Percentiles rank a stretch among this genome's conserved stretches.
Evolutionary conservation across 805 yeast species (phyloP).

Genomic region (Cyberlindnera americana): DNA sequence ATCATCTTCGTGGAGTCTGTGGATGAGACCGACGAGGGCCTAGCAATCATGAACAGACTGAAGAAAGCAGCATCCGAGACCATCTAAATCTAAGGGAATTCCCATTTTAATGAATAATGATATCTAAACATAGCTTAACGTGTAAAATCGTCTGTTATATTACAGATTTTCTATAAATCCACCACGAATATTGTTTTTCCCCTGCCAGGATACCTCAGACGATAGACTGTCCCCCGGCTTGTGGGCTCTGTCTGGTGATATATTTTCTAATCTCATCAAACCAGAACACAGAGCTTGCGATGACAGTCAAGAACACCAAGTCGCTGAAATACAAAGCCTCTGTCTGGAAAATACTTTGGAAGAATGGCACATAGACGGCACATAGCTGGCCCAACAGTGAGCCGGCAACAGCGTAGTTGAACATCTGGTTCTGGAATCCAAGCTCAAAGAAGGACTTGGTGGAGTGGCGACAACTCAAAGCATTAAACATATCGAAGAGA

Average conservation of each 20-base stretch:
- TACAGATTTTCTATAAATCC: too few relatives aligned
- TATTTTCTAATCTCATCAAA: slow-evolving; percentile 81
- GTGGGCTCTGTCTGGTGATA: slow-evolving; percentile 12
- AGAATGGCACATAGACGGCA: slow-evolving; percentile 90
- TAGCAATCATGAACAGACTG: slow-evolving; percentile 92
- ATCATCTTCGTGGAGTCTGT: slow-evolving; percentile 83
- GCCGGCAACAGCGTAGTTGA: slow-evolving; percentile 86
- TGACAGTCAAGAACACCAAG: slow-evolving; percentile 51
- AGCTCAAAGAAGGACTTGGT: slow-evolving; percentile 78
- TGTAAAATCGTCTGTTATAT: too few relatives aligned
- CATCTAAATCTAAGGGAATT: slow-evolving; percentile 28
- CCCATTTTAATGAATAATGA: slow-evolving; percentile 5
- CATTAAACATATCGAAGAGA: slow-evolving; percentile 94
- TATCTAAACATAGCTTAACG: too few relatives aligned
- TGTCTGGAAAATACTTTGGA: slow-evolving; percentile 91
- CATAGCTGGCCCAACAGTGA: slow-evolving; percentile 87
- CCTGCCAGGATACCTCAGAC: too few relatives aligned
- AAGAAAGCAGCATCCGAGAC: slow-evolving; percentile 73
- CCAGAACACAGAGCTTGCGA: slow-evolving; percentile 80
- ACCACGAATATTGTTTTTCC: too few relatives aligned
- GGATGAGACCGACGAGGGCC: slow-evolving; percentile 70
- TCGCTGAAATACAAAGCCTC: slow-evolving; percentile 80
- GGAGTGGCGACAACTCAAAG: slow-evolving; percentile 86
- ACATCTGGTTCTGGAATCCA: slow-evolving; percentile 83
- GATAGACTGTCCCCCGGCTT: slow-evolving; percentile 16